Evolutionary conservation across 768 basidiomycete species (phyloP).

Genomic region (Psilocybe tampanensis): DNA sequence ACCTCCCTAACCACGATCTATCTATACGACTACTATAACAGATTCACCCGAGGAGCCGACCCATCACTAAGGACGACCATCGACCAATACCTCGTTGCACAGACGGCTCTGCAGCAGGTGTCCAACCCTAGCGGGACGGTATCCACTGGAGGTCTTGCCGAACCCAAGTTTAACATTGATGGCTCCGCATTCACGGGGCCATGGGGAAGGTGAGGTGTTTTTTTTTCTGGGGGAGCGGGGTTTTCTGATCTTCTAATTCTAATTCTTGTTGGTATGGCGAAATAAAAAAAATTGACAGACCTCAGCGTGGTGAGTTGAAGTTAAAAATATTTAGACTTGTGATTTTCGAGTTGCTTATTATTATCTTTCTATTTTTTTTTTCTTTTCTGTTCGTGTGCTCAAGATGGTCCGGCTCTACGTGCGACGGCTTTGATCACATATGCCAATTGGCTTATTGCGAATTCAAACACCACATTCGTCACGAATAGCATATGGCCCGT

Average conservation of each 20-base stretch:
- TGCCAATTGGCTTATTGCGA: constrained; percentile 63
- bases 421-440: constrained; percentile 71
- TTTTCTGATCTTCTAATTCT: neutral
- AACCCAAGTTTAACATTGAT: constrained; percentile 77
- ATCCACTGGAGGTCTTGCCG: constrained; percentile 70
- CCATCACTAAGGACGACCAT: constrained; percentile 49
- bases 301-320: constrained; percentile 59
- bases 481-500: constrained; percentile 65
- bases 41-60: constrained; percentile 55
- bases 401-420: constrained; percentile 78
- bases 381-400: too few species aligned
- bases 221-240: neutral
- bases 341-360: neutral
- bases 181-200: constrained; percentile 59
- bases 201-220: constrained; percentile 46
- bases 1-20: neutral
- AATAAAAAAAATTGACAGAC: constrained; percentile 42
- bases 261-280: neutral
- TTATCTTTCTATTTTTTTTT: too few species aligned
- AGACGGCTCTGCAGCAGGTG: constrained; percentile 62
- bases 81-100: constrained; percentile 59
- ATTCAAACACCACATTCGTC: constrained; percentile 53
- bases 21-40: constrained; percentile 35
- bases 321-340: constrained; percentile 13
- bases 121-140: constrained; percentile 71